A percentile compares a stretch with the other conserved stretches of the same genome.
These are phyloP conservation scores for Porcisia deanei DNA, from an alignment of 208 protist genomes.

Conservation along the genomic window DNA sequence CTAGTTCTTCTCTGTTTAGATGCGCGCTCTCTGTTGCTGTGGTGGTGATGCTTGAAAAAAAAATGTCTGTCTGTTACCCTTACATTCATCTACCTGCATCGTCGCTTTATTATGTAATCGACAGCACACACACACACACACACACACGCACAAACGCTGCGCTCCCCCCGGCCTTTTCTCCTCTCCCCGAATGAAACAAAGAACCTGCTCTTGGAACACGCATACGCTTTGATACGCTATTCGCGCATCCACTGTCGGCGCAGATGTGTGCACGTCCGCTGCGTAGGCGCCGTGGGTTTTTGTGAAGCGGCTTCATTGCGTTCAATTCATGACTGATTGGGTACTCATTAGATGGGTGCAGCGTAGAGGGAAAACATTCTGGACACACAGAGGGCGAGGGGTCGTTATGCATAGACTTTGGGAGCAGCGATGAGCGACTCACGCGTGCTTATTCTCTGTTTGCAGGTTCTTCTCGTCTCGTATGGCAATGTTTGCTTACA, in stretches of 20 bases:
- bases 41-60: too few species aligned
- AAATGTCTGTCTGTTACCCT: not conserved
- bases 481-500: not conserved
- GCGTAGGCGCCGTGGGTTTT: not conserved
- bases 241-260: too few species aligned
- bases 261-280: not conserved
- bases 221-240: not conserved
- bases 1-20: too few species aligned
- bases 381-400: not conserved
- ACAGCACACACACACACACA: not conserved
- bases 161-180: too few species aligned
- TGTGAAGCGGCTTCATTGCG: not conserved
- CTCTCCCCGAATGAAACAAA: too few species aligned
- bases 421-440: not conserved
- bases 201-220: too few species aligned
- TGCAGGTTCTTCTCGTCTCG: not conserved
- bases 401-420: not conserved
- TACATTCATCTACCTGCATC: not conserved
- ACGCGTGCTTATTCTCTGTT: not conserved
- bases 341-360: not conserved
- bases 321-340: not conserved
- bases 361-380: not conserved
- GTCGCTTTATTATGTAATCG: not conserved
- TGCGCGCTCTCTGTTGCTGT: too few species aligned
- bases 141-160: not conserved